These are phyloP conservation scores for Litchi chinensis DNA, from an alignment of 345 rosid species.

Conservation along the genomic window DNA sequence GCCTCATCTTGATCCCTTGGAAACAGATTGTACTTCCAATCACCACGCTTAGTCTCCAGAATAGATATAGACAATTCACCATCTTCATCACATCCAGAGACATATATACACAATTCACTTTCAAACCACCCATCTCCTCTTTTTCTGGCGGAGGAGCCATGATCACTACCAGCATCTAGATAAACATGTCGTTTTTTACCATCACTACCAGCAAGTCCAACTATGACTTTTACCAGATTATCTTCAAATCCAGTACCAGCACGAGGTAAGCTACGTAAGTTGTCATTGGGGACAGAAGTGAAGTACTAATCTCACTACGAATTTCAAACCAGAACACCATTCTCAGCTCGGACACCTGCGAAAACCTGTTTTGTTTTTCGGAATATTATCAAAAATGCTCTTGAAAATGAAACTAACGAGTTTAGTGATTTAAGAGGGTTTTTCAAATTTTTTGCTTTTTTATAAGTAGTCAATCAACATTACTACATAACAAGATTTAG, in stretches of 20 bases:
- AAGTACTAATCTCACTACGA: conserved; percentile 35
- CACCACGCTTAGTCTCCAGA: conserved; percentile 42
- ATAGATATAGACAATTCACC: conserved; percentile 49
- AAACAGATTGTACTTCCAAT: conserved; percentile 60
- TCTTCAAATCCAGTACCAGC: conserved; percentile 51
- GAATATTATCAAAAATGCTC: too few relatives aligned
- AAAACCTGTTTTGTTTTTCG: neutral
- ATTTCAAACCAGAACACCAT: conserved; percentile 55
- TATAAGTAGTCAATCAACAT: too few relatives aligned
- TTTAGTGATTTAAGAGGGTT: too few relatives aligned
- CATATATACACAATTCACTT: conserved; percentile 56
- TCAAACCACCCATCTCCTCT: conserved; percentile 74
- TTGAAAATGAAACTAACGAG: too few relatives aligned
- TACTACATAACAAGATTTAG: too few relatives aligned
- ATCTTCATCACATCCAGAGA: too few relatives aligned
- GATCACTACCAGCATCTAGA: conserved; percentile 13
- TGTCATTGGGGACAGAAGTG: conserved; percentile 44
- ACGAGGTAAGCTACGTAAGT: conserved; percentile 49
- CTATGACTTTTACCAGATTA: conserved; percentile 32
- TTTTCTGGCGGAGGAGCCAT: conserved; percentile 25
- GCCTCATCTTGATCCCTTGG: conserved; percentile 66
- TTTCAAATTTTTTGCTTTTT: too few relatives aligned
- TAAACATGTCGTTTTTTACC: conserved; percentile 14
- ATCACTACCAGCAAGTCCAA: conserved; percentile 36
- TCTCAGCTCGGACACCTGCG: conserved; percentile 48